These are phyloP conservation scores for Citrus trifoliata DNA, from an alignment of 345 rosid species.

Conservation along the genomic window DNA sequence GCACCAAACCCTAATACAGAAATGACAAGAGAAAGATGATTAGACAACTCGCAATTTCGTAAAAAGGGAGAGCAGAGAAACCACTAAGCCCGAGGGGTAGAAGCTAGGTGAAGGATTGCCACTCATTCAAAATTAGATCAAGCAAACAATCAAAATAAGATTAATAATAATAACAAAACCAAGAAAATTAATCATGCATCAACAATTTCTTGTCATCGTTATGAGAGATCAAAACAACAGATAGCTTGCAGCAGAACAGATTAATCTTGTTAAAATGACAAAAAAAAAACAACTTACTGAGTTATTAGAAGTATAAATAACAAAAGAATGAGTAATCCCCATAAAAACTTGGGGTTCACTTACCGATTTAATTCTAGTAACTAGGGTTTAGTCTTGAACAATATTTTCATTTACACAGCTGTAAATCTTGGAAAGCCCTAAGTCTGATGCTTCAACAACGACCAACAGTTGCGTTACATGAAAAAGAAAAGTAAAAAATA, in stretches of 20 bases:
- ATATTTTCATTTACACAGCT: not conserved
- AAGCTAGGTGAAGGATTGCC: not conserved
- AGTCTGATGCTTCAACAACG: constrained; percentile 1
- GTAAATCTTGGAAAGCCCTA: constrained; percentile 4
- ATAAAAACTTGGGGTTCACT: not conserved
- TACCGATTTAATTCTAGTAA: not conserved
- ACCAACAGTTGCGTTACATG: constrained; percentile 6
- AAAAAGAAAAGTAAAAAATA: not conserved
- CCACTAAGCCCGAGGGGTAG: not conserved
- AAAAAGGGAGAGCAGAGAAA: not conserved
- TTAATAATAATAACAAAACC: not conserved
- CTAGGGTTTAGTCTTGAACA: not conserved
- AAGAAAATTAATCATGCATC: not conserved
- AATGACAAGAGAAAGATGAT: not conserved
- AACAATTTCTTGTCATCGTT: not conserved
- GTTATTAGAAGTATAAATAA: not conserved
- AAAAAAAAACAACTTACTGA: not conserved
- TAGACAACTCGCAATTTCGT: not conserved
- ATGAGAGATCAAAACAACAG: not conserved
- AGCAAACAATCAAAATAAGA: not conserved
- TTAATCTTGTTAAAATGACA: too few species aligned
- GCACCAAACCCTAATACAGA: constrained; percentile 23
- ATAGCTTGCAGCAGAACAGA: not conserved
- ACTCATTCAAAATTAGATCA: constrained; percentile 1
- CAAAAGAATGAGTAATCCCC: not conserved